Evolutionary conservation across 331 rosid species (phyloP), one percentile per base, ranked within the genome.

Genomic region (Malus hybrid): DNA sequence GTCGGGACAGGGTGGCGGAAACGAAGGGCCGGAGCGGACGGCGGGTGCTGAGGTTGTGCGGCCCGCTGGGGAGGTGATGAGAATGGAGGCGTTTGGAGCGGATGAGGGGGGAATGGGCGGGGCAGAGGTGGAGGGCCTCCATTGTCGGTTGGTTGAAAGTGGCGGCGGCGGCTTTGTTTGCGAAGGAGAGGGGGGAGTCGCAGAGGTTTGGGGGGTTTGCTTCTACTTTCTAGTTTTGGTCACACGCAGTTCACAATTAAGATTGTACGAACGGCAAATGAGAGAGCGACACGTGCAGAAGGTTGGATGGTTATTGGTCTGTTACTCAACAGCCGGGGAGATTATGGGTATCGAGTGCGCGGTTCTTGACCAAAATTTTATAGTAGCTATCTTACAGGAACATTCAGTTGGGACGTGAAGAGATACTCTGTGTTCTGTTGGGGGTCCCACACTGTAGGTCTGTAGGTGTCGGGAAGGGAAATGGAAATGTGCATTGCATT

Each of bases 1-100:
- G 73, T 66, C 82, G 80, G n/a, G 97, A 93, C 5, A 89, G 13
- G 9, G 86, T 34, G 83, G 93, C 88, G 73, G 77, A 63, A 31
- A 85, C 65, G 74, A 75, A 79, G 5, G 82, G 62, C 36, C 70
- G 75, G 69, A 8, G 11, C 15, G 57, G 24, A n/a, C 70, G 48
- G 79, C 61, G 27, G 19, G 56, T 77, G 48, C 44, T 31, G 36
- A 42, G 57, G 32, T 66, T 54, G 52, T 36, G 80, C 27, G 68
- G 13, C 34, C 82, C 66, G 20, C 6, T 62, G 46, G 74, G 39
- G 2, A 56, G 62, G 42, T 75, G 65, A 33, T 75, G 56, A 75
- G 73, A 54, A 2, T 63, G 56, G 34, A 34, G 22, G 7, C 50
- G 54, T 7, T 52, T 78, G 1, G 70, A 83, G 18, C 56, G 46